phyloP scores from a whole-genome alignment of 2,329 filamentous ascomycete genomes.

The Pseudocercospora crystallina region DNA sequence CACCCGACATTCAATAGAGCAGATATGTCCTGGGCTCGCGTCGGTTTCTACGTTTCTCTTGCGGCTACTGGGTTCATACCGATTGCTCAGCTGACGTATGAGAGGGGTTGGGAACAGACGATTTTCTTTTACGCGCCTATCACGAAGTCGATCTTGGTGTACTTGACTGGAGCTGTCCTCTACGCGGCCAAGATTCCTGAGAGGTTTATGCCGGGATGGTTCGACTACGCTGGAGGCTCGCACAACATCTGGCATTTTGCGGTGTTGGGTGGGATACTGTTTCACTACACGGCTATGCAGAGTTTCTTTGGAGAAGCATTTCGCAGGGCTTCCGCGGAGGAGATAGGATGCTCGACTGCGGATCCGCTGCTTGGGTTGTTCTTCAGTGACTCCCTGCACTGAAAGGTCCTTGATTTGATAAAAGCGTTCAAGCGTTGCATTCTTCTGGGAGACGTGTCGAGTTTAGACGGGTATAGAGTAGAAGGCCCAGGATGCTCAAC shows the following conservation, averaged over 20 bases:
- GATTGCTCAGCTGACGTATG: slow-evolving; percentile 76
- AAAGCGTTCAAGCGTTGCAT: slow-evolving; percentile 12
- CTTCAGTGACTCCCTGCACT: not conserved
- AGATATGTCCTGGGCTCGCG: slow-evolving; percentile 90
- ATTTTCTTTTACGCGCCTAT: slow-evolving; percentile 86
- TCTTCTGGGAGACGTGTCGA: not conserved
- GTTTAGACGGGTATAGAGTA: not conserved
- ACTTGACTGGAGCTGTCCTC: slow-evolving; percentile 77
- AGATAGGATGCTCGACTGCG: slow-evolving; percentile 8
- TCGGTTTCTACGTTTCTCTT: slow-evolving; percentile 86
- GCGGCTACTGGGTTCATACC: slow-evolving; percentile 87
- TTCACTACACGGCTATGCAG: slow-evolving; percentile 96
- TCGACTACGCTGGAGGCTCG: slow-evolving; percentile 92
- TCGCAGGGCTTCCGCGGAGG: slow-evolving; percentile 26
- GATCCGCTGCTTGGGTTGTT: too few species aligned
- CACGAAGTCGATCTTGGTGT: slow-evolving; percentile 80
- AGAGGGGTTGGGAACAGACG: slow-evolving; percentile 77
- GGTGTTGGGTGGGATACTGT: slow-evolving; percentile 92
- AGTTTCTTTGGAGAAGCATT: slow-evolving; percentile 73
- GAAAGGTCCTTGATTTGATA: not conserved
- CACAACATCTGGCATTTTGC: slow-evolving; percentile 98
- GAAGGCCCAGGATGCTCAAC: slow-evolving; percentile 5
- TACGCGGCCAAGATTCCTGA: slow-evolving; percentile 94
- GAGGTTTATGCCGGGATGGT: slow-evolving; percentile 86
- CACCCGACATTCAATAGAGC: slow-evolving; percentile 89